Conservation (phyloP, 2,329 filamentous ascomycete genomes). For the Fusarium citri region DNA sequence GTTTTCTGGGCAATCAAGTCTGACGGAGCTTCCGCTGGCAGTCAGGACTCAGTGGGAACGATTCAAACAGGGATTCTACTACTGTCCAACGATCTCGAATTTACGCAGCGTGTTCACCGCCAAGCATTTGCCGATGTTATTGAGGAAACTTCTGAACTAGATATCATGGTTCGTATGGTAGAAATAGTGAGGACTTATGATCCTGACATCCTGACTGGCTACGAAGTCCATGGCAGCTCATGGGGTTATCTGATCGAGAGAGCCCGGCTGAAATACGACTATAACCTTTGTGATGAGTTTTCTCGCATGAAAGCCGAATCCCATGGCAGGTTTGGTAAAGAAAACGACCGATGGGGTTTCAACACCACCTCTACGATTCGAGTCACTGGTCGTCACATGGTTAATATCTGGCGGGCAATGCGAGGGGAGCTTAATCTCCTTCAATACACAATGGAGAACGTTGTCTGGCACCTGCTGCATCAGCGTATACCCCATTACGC, state of each 20-base stretch:
- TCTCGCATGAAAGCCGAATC: constrained; percentile 88
- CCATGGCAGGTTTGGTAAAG: constrained; percentile 85
- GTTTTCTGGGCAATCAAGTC: constrained; percentile 92
- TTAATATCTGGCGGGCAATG: constrained; percentile 98
- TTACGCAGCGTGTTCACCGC: constrained; percentile 71
- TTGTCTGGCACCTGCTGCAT: constrained; percentile 90
- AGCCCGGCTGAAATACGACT: constrained; percentile 86
- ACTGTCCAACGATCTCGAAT: constrained; percentile 70
- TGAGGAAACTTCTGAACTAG: constrained; percentile 82
- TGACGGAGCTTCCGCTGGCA: constrained; percentile 70
- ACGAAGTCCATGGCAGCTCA: constrained; percentile 91
- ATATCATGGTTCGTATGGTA: constrained; percentile 85
- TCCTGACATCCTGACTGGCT: constrained; percentile 93
- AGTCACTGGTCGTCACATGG: constrained; percentile 94
- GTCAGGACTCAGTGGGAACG: constrained; percentile 57
- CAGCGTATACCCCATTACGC: constrained; percentile 89
- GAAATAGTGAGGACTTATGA: constrained; percentile 86
- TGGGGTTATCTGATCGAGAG: constrained; percentile 98
- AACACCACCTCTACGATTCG: constrained; percentile 91
- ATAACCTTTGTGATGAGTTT: constrained; percentile 89
- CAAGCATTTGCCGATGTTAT: constrained; percentile 73
- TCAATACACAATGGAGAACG: constrained; percentile 97
- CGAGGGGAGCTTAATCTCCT: constrained; percentile 89
- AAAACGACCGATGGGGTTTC: constrained; percentile 91
- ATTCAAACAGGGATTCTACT: constrained; percentile 78